These are phyloP conservation scores for Phytophthora gonapodyides DNA, from an alignment of 352 stramenopile species.

Conservation along the genomic window DNA sequence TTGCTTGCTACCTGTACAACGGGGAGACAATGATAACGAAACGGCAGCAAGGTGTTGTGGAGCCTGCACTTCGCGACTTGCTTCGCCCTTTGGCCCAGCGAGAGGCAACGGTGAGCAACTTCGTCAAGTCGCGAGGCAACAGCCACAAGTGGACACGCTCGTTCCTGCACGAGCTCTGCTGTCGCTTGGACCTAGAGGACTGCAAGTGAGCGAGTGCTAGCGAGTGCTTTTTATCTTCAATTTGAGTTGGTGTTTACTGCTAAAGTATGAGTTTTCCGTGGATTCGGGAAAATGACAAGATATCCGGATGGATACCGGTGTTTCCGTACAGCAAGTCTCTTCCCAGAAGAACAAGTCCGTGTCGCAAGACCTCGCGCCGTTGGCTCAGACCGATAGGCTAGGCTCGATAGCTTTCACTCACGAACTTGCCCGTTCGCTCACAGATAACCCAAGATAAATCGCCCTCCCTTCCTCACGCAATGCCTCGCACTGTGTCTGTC, in stretches of 20 bases:
- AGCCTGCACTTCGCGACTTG: slow-evolving; percentile 3
- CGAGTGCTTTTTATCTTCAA: too few species aligned
- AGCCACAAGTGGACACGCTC: slow-evolving; percentile 36
- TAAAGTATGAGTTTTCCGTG: too few species aligned
- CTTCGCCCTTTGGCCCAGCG: slow-evolving; percentile 20
- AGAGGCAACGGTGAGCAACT: slow-evolving; percentile 16
- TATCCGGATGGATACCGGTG: background rate
- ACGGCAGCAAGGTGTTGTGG: slow-evolving; percentile 14
- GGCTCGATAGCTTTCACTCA: background rate
- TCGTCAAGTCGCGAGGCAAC: slow-evolving; percentile 14
- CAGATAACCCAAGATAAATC: too few species aligned
- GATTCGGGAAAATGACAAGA: too few species aligned
- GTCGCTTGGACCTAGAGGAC: slow-evolving; percentile 43
- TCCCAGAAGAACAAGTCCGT: too few species aligned
- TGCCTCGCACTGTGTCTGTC: background rate
- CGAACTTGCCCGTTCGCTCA: slow-evolving; percentile 1
- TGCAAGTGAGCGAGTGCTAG: too few species aligned
- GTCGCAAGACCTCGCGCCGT: too few species aligned
- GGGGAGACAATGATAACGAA: slow-evolving; percentile 40
- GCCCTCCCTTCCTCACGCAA: too few species aligned
- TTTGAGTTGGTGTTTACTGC: too few species aligned
- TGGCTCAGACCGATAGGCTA: background rate
- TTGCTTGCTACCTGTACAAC: slow-evolving; percentile 40
- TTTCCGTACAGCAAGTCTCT: slow-evolving; percentile 5
- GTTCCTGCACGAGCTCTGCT: slow-evolving; percentile 33